Base-by-base conservation (phyloP, 352 stramenopile species). In the Aphanomyces invadans region DNA sequence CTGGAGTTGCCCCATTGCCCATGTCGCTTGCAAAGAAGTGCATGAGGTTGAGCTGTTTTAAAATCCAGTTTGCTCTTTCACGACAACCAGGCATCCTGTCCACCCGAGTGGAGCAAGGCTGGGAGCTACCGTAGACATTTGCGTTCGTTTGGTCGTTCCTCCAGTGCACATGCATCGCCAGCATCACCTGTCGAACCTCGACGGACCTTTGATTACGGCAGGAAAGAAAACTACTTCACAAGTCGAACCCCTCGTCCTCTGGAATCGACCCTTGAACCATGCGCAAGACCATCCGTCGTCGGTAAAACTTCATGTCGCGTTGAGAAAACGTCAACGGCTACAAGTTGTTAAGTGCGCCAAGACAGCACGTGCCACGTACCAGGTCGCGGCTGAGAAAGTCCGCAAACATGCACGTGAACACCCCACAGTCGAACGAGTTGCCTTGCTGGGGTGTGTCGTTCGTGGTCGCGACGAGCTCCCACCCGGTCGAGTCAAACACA, bases 341-440 rank as follows among this genome's bases (percentile, higher is more conserved):
- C 23, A 54, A 11, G 32, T 7, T n/a, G n/a, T n/a, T n/a, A n/a
- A n/a, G n/a, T n/a, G n/a, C n/a, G n/a, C n/a, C n/a, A n/a, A n/a
- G n/a, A n/a, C n/a, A n/a, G n/a, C 3, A 67, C 5, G 17, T 17
- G 19, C 15, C 12, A 71, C 76, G 53, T 38, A 93, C 85, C 75
- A 72, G 67, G 68, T 88, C 78, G 36, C 74, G 78, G 46, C 81
- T 83, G 19, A 94, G 44, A 36, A 80, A 95, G 67, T 95, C 86
- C 0, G 86, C 86, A 56, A 95, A 92, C 68, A 90, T 90, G 73
- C 83, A 92, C 32, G 83, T 89, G 54, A 95, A 95, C 4, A 95
- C 81, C 52, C 86, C 86, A 61, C 86, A 95, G 51, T 95, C 86
- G 26, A 76, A 90, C 17, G 83, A 81, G 57, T 95, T 95, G n/a